Evolutionary conservation across 2,329 filamentous ascomycete species (phyloP), one percentile per base, ranked within the genome.

Genomic region (Nigrospora sphaerica): DNA sequence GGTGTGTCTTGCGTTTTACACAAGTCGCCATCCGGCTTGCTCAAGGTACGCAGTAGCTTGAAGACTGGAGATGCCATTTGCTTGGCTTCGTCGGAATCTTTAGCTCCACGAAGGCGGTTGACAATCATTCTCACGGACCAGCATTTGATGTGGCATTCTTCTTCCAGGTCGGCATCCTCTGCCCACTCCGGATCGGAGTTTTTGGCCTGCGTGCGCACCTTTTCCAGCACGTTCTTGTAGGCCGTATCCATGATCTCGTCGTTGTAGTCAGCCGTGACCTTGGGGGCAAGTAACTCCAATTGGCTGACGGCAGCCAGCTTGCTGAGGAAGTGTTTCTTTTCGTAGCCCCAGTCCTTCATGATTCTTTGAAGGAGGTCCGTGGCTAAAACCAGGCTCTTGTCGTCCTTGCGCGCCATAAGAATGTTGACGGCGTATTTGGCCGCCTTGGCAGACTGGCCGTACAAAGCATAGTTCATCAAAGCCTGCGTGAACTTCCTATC

Each of bases 401-500:
- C 82, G 18, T 81, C 75, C 39, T 74, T 73, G 55, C 83, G 84
- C 33, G 87, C 83, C 66, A 95, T 81, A 45, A 98, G 75, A 53
- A 98, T 90, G 28, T 88, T 91, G 42, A 97, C 83, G 0, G 93
- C 93, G 68, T 97, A 90, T 66, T 98, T 98, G 18, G 92, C 88
- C 10, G 88, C 87, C 61, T 85, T 84, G 12, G 88, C 79, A 3
- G 91, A 92, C 19, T 78, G 78, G 18, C 92, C 92, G 58, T 88
- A 86, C 17, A 92, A 75, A 2, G 91, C 88, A 63, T 93, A 97
- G 56, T 80, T 85, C 50, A 85, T 81, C 62, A 98, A 77, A 1
- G 89, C 85, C 58, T 93, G 83, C 32, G 82, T 74, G 57, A 97
- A 92, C 54, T 86, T 87, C 46, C 85, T 81, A 51, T 95, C 87